Percentiles rank a stretch among this genome's conserved stretches.
Conservation (phyloP, 164 flowering plant species). For the Malania oleifera region DNA sequence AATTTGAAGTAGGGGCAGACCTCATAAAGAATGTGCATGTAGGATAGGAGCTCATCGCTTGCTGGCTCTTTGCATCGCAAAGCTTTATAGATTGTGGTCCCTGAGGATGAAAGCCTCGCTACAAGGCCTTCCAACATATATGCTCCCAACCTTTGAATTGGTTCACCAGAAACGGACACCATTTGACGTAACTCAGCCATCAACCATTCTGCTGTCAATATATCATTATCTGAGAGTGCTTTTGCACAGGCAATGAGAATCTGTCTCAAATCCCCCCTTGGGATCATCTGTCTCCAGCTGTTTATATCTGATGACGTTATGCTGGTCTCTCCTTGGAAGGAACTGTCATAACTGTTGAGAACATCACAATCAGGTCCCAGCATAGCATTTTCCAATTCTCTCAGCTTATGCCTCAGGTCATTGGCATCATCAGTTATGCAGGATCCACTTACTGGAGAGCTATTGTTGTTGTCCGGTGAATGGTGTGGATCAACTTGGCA, state of each 20-base stretch:
- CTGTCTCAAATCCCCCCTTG: conserved; percentile 31
- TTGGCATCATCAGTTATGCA: conserved; percentile 43
- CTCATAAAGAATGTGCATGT: conserved; percentile 50
- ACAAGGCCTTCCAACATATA: conserved; percentile 57
- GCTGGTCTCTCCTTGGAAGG: conserved; percentile 10
- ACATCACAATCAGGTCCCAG: conserved; percentile 49
- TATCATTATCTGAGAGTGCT: conserved; percentile 40
- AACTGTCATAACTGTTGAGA: conserved; percentile 18
- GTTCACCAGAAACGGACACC: conserved; percentile 59
- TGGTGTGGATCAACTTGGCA: conserved; percentile 16
- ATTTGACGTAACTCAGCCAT: conserved; percentile 36
- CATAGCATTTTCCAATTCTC: conserved; percentile 20
- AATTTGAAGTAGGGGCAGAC: conserved; percentile 59
- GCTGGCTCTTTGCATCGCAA: conserved; percentile 41
- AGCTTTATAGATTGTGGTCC: conserved; percentile 37
- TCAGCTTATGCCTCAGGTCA: conserved; percentile 30
- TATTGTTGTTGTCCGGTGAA: conserved; percentile 26
- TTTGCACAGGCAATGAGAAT: conserved; percentile 38
- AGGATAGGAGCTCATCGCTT: conserved; percentile 36
- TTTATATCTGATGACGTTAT: conserved; percentile 24
- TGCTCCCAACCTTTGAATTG: conserved; percentile 50
- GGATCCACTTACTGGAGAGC: conserved; percentile 38
- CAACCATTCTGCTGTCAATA: conserved; percentile 28
- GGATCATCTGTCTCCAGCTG: conserved; percentile 25
- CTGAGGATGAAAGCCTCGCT: conserved; percentile 35